phyloP scores from a whole-genome alignment of 1,284 basidiomycete species.

The Austropuccinia psidii region DNA sequence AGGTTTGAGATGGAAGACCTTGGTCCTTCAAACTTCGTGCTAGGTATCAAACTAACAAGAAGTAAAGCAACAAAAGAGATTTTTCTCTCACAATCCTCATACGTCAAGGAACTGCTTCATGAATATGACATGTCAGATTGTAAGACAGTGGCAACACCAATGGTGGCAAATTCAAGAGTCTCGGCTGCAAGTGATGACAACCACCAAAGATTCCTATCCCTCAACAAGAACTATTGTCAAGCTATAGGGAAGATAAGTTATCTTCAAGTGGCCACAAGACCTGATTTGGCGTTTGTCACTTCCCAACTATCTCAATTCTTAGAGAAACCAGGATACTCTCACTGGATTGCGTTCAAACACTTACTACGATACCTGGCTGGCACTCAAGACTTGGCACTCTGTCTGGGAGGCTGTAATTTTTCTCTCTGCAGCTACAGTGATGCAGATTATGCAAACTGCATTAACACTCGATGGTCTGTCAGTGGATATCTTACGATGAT shows the following conservation, averaged over 20 bases:
- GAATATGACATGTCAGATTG: background rate
- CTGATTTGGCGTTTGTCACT: background rate
- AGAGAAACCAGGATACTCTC: background rate
- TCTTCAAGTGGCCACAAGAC: background rate
- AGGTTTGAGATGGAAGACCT: background rate
- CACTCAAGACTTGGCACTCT: no score
- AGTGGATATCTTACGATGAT: no score
- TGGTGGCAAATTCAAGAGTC: background rate
- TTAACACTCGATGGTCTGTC: no score
- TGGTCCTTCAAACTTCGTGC: background rate
- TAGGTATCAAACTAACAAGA: background rate
- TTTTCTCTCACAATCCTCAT: background rate
- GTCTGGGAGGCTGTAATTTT: no score
- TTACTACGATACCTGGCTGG: background rate
- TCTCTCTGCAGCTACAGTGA: no score
- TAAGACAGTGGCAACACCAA: background rate
- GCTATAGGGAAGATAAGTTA: constrained; percentile 1
- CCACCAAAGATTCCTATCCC: background rate
- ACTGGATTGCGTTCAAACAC: background rate
- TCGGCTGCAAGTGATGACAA: background rate
- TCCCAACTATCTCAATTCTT: constrained; percentile 1
- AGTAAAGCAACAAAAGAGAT: background rate
- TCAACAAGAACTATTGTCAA: background rate
- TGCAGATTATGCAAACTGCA: no score
- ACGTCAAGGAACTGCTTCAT: background rate